Evolutionary conservation across 306 rosid genomes (phyloP), one percentile per base, ranked within the genome.

Genomic region (Castanea mollissima): DNA sequence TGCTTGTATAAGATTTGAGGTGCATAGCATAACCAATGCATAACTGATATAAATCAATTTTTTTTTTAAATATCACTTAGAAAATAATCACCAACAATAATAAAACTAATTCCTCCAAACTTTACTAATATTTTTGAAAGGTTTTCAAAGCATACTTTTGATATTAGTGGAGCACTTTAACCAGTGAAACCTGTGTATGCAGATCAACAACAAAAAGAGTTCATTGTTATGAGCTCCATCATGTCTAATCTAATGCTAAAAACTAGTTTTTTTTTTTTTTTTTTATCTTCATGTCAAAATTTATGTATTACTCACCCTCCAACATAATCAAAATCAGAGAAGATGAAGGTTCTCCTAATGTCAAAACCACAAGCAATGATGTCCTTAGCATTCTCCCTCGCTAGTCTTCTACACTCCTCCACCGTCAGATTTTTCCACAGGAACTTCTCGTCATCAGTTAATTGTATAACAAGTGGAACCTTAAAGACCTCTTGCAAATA

Each of bases 301-400:
- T 49, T 41, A 63, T 46, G 55, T 76, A 69, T 16, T 46, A 88
- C 97, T 86, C 74, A 92, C 99, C 97, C 97, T 31, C 98, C 98
- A 74, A 92, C 87, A 63, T 86, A 92, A 81, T 85, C 88, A 65
- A 91, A 91, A 82, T 93, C 94, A 5, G 91, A 77, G 74, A 95
- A 95, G 81, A 95, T 92, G 87, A 95, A 95, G 78, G 98, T 95
- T 82, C 83, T 89, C 2, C 94, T 78, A 72, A 95, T 54, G 75
- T 92, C 99, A 86, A 92, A 95, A 71, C 98, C 99, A 84, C 99
- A 95, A 74, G 99, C 99, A 80, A 95, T 95, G 72, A 93, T 95
- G 67, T 95, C 99, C 74, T 93, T 93, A 2, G 99, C 94, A 74
- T 95, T 93, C 86, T 95, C 97, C 51, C 97, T 83, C 0, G 98